Base-by-base conservation (phyloP, 2,329 filamentous ascomycete species). In the Trichophyton verrucosum region DNA sequence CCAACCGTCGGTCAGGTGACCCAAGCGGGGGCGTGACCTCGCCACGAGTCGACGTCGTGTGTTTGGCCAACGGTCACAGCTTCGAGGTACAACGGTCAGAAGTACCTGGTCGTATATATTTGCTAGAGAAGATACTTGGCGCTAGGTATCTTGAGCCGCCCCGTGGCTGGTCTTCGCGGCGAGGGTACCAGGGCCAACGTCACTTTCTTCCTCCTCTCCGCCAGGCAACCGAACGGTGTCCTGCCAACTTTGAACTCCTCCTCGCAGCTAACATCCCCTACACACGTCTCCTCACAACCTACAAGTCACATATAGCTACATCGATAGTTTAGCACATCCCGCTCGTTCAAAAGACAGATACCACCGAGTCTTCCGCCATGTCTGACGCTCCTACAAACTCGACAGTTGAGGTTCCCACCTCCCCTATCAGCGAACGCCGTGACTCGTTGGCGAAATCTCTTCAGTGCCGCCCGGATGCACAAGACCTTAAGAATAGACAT, bases 391-490 rank as follows among this genome's bases (percentile, higher is more conserved):
- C 56, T 22, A 30, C 56, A 9, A 36, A 58, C 56, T 58, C 56
- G 36, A 46, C 36, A 42, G 71, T 86, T 65, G 84, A 86, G 70
- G 76, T 79, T 13, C 77, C 82, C 65, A 82, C 87, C 73, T 81
- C 78, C 17, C 81, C 81, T 62, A 76, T 78, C 65, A 55, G 27
- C 30, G 77, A 79, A 64, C 78, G 78, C 49, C 76, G 80, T 58
- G 85, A 89, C 77, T 89, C 86, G 3, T 80, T 91, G 11, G 86
- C 89, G 73, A 84, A 85, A 68, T 84, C 88, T 69, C 79, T 90
- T 60, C 82, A 85, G 71, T 83, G 85, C 67, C 87, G 89, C 46
- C 87, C 87, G 24, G 83, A 80, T 57, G 69, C 74, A 13, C 78
- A 86, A 70, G 85, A 88, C 63, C 76, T 88, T 63, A 87, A 86